Evolutionary conservation across 1,139 yeast genomes (phyloP), one percentile per base, ranked within the genome.

Genomic region (Kazachstania sp.): DNA sequence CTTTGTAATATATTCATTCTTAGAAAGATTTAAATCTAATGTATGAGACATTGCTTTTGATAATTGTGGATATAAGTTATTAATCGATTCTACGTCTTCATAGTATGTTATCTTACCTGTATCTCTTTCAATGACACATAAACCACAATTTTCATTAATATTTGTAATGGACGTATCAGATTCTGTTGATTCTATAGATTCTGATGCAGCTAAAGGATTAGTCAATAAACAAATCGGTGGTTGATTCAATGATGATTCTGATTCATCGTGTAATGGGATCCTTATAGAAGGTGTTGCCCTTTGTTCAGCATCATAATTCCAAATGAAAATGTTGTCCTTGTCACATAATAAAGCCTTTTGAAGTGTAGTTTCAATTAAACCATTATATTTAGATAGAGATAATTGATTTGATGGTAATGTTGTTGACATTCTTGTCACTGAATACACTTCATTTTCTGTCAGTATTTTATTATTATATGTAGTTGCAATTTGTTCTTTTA

Each of bases 291-390:
- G 70, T 0, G 94, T 87, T 3, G 75, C 68, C 26, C 71, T 64
- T 51, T 82, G 85, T 9, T 77, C 72, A 0, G 87, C 76, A 46
- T 72, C 70, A 59, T 82, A 84, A 47, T 78, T 72, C 92, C 95
- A 88, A 4, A 83, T 83, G 57, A 77, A 75, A 32, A 83, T 72
- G 38, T 78, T 69, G 13, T 71, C 66, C 28, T 68, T 70, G 19
- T 79, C 73, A 4, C 79, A 69, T 8, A 77, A 72, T 31, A 83
- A 68, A 0, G 86, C 81, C 60, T 74, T 78, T 37, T 72, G 71
- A 2, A 86, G 75, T 9, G 55, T 56, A 35, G 74, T 70, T 60
- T 82, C 87, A 5, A 82, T 64, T 48, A 71, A 69, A 0, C 84
- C 90, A 23, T 23, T 23, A 9, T 23, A 23, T 23, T 23, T 23